Conservation (phyloP, 352 stramenopile species). For the Globisporangium nagaii region DNA sequence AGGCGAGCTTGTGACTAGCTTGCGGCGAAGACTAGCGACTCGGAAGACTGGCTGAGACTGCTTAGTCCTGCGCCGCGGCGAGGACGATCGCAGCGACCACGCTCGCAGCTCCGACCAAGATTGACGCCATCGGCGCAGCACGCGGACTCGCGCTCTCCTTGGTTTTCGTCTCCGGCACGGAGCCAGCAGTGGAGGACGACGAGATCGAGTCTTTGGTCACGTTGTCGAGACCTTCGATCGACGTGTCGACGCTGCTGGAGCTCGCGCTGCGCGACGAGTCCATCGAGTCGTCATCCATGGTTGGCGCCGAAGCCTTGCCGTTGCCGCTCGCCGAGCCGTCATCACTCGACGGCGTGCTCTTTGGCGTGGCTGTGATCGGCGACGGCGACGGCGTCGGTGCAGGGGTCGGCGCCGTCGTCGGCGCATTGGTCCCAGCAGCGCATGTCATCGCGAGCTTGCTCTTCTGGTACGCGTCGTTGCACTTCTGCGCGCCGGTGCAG, state of each 20-base stretch:
- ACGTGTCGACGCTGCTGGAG: not conserved
- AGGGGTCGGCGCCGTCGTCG: conserved; percentile 2
- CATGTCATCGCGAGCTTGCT: conserved; percentile 45
- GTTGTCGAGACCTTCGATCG: not conserved
- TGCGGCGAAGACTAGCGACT: not conserved
- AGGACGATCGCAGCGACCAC: not conserved
- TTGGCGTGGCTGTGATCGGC: not conserved
- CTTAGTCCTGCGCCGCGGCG: not conserved
- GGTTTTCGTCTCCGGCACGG: not conserved
- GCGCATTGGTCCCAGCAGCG: conserved; percentile 18
- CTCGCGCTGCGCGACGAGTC: not conserved
- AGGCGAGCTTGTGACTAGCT: not conserved
- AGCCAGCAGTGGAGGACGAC: not conserved
- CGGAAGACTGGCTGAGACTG: not conserved
- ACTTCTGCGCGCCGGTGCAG: conserved; percentile 40
- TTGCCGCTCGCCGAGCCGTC: conserved; percentile 1
- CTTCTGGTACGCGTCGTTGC: conserved; percentile 29
- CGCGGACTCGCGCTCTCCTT: not conserved
- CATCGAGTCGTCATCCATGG: not conserved
- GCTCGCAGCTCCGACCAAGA: not conserved
- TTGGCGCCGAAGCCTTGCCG: not conserved
- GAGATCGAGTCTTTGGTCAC: not conserved
- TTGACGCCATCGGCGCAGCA: not conserved
- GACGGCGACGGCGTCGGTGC: not conserved
- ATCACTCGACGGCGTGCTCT: not conserved